Conservation (phyloP, 257 asterid genomes). For the Cynanchum wilfordii region DNA sequence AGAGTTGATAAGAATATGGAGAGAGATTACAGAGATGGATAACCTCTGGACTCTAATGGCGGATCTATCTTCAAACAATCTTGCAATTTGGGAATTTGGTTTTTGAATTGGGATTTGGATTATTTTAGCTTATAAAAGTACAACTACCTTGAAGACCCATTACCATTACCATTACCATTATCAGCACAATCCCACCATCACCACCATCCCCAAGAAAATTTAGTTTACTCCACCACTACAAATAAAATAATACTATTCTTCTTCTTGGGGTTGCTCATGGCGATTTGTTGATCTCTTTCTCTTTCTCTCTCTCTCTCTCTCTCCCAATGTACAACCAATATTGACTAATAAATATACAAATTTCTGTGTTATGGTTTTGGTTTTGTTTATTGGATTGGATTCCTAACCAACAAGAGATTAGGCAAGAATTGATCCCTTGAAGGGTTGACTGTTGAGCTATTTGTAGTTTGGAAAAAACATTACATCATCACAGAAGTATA, state of each 20-base stretch:
- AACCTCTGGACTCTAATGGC: neutral
- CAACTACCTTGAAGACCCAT: constrained; percentile 3
- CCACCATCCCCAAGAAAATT: neutral
- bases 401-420: constrained; percentile 5
- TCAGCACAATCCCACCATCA: neutral
- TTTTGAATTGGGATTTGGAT: neutral
- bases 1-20: neutral
- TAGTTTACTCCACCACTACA: neutral
- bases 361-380: neutral
- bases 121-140: neutral
- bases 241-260: neutral
- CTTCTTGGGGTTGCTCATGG: neutral
- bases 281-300: too few relatives aligned
- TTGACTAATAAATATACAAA: neutral
- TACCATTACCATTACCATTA: neutral
- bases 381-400: neutral
- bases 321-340: neutral
- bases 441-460: neutral
- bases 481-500: too few relatives aligned
- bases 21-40: neutral
- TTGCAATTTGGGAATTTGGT: neutral
- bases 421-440: neutral
- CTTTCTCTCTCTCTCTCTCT: too few relatives aligned
- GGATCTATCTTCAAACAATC: neutral
- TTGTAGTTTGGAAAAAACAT: neutral